A percentile compares a stretch with the other conserved stretches of the same genome.
phyloP scores from a whole-genome alignment of 257 asterid genomes.

The Solanum habrochaites region DNA sequence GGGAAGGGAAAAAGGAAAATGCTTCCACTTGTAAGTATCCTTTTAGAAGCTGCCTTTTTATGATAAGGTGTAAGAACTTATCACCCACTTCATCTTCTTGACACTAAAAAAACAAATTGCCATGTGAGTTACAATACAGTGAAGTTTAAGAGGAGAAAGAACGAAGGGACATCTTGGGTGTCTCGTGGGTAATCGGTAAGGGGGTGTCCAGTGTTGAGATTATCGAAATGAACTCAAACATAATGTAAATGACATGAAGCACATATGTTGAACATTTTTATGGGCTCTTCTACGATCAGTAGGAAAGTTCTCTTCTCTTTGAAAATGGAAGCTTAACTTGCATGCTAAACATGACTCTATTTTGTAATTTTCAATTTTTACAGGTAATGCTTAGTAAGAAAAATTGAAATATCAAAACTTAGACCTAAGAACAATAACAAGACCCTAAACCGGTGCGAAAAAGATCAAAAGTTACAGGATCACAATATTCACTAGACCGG shows the following conservation, averaged over 20 bases:
- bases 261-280: background rate
- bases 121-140: background rate
- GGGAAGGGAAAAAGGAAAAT: too few species aligned
- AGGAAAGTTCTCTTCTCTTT: background rate
- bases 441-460: background rate
- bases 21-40: background rate
- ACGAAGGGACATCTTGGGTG: too few species aligned
- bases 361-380: background rate
- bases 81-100: background rate
- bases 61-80: background rate
- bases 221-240: background rate
- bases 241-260: background rate
- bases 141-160: too few species aligned
- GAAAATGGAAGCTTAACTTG: background rate
- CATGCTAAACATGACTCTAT: background rate
- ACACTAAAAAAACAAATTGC: background rate
- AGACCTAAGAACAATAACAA: background rate
- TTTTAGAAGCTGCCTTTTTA: background rate
- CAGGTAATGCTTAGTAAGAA: background rate
- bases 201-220: too few species aligned
- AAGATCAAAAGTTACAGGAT: background rate
- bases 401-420: background rate
- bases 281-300: background rate
- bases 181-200: too few species aligned
- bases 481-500: conserved; percentile 12